A percentile compares a stretch with the other conserved stretches of the same genome.
Evolutionary conservation across 345 rosid species (phyloP).

Genomic region (Gossypium mustelinum): DNA sequence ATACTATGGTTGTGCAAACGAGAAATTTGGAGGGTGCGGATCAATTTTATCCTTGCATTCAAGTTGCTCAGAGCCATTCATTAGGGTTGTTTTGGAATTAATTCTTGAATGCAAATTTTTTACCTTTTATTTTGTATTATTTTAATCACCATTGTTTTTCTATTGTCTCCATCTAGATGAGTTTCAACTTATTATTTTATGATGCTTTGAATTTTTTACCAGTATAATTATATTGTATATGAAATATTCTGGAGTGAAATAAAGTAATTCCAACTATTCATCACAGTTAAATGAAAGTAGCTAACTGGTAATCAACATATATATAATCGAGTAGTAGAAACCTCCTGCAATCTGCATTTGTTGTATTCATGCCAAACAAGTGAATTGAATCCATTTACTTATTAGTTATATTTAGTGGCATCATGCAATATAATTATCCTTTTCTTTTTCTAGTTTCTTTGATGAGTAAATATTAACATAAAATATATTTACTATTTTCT

Average conservation of each 20-base stretch:
- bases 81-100: slow-evolving; percentile 25
- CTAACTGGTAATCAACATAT: background rate
- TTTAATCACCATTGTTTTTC: background rate
- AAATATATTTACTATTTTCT: background rate
- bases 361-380: background rate
- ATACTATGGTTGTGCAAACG: slow-evolving; percentile 71
- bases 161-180: background rate
- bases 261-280: background rate
- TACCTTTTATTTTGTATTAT: background rate
- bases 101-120: background rate
- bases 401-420: background rate
- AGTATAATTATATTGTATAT: background rate
- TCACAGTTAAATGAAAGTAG: background rate
- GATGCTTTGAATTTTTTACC: background rate
- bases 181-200: background rate
- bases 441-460: background rate
- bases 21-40: slow-evolving; percentile 89
- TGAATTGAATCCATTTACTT: background rate
- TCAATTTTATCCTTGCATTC: slow-evolving; percentile 58
- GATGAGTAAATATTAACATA: background rate
- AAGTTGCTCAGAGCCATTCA: slow-evolving; percentile 26
- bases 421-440: background rate
- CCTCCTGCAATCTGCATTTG: background rate
- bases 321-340: background rate
- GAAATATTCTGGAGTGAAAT: background rate